Evolutionary conservation across 1,284 basidiomycete genomes (phyloP).

Genomic region (Hymenochaete sp.): DNA sequence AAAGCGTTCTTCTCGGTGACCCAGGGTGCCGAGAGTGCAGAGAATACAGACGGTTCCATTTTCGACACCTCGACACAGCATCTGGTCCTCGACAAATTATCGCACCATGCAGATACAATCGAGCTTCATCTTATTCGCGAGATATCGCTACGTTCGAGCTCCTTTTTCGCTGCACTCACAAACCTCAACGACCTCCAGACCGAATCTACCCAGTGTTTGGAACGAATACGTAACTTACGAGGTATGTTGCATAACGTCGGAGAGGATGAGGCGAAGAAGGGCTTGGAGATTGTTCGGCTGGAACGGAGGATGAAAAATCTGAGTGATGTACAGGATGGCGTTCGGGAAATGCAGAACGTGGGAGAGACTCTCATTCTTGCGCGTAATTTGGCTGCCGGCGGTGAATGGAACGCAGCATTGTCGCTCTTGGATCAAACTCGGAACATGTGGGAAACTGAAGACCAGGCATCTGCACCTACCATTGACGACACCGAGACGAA

Average conservation of each 20-base stretch:
- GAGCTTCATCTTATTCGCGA: constrained; percentile 94
- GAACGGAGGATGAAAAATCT: constrained; percentile 60
- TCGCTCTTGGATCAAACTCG: constrained; percentile 70
- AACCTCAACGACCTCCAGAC: constrained; percentile 90
- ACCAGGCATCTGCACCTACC: constrained; percentile 10
- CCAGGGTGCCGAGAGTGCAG: too few relatives aligned
- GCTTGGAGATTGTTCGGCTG: constrained; percentile 62
- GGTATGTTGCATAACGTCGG: constrained; percentile 70
- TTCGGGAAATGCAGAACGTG: constrained; percentile 61
- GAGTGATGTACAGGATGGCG: constrained; percentile 48
- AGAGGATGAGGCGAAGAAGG: constrained; percentile 66
- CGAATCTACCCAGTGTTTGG: constrained; percentile 78
- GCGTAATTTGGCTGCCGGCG: constrained; percentile 62
- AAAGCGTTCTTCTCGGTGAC: constrained; percentile 78
- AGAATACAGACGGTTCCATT: constrained; percentile 24
- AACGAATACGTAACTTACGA: constrained; percentile 69
- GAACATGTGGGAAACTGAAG: constrained; percentile 46
- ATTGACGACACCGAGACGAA: constrained; percentile 4
- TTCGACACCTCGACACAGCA: constrained; percentile 56
- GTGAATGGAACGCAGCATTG: constrained; percentile 81
- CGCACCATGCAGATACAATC: constrained; percentile 88
- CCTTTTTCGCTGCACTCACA: constrained; percentile 93
- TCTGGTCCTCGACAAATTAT: constrained; percentile 85
- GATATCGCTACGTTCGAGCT: constrained; percentile 82
- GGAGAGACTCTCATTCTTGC: constrained; percentile 70